A percentile compares a stretch with the other conserved stretches of the same genome.
phyloP scores from a whole-genome alignment of 129 eudicot genomes.

The Centella asiatica region DNA sequence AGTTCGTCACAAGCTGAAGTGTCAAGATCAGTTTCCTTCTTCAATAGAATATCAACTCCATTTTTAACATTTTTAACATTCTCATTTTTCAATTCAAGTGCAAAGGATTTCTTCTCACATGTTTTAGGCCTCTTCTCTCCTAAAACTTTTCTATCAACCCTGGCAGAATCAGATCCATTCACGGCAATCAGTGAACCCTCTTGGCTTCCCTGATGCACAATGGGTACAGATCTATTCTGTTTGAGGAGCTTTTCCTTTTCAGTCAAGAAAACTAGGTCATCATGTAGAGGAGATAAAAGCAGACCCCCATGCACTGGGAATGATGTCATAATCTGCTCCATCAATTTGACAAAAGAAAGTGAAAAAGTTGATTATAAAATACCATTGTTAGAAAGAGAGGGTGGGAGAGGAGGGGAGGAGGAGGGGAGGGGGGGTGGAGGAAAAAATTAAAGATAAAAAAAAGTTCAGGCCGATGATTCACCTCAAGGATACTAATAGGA shows the following conservation, averaged over 20 bases:
- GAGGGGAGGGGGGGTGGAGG: neutral
- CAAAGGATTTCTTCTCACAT: slow-evolving; percentile 28
- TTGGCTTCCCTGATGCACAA: slow-evolving; percentile 32
- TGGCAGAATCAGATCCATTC: slow-evolving; percentile 41
- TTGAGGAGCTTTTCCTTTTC: slow-evolving; percentile 39
- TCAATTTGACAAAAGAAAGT: slow-evolving; percentile 1
- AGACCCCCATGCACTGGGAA: slow-evolving; percentile 40
- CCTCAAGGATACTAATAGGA: slow-evolving; percentile 84
- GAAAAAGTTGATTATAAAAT: slow-evolving; percentile 2
- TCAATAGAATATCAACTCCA: slow-evolving; percentile 2
- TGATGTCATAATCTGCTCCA: slow-evolving; percentile 85
- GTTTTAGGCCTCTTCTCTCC: slow-evolving; percentile 38
- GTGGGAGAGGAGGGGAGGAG: neutral
- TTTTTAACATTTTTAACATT: slow-evolving; percentile 21
- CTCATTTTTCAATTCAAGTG: slow-evolving; percentile 26
- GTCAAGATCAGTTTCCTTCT: slow-evolving; percentile 35
- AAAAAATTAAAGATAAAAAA: neutral
- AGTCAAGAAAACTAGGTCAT: slow-evolving; percentile 35
- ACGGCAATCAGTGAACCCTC: slow-evolving; percentile 32
- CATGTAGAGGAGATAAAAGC: slow-evolving; percentile 72
- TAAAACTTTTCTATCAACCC: slow-evolving; percentile 25
- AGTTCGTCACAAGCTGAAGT: slow-evolving; percentile 48
- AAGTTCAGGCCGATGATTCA: slow-evolving; percentile 17
- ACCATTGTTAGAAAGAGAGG: neutral
- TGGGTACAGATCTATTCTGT: slow-evolving; percentile 26